Base-by-base conservation (phyloP, 2,329 filamentous ascomycete genomes). In the Ceratocystis alfenasii region DNA sequence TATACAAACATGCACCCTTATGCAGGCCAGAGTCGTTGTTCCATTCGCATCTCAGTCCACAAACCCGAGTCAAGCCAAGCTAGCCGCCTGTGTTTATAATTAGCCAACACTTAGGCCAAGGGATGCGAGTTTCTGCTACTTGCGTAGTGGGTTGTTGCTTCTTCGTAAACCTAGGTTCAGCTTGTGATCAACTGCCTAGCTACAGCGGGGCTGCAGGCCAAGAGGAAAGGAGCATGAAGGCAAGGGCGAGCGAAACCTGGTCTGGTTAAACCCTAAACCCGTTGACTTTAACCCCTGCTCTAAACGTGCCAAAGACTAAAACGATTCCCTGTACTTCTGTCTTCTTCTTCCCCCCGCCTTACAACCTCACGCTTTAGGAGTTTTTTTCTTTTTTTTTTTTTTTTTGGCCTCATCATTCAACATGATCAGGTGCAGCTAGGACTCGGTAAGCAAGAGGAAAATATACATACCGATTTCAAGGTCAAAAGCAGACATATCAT, bases 251-350 rank as follows among this genome's bases (percentile, higher is more conserved):
- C 22, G 10, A 57, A 57, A 6, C 6, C 22, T 12, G 8, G 4
- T 25, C 55, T 59, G 17, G 55, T 36, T 25, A 59, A 59, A 36
- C 55, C 55, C 55, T 59, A 59, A 17, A 0, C 36, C 55, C 55
- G 28, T 7, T n/a, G 33, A 12, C 55, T 59, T 20, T 59, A 59
- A n/a, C 55, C 55, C 53, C 55, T 59, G 55, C 33, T 59, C 17
- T 12, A 53, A 25, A 28, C 25, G 3, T 15, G 20, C 20, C 1
- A 15, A 25, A 53, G 48, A 12, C 36, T 4, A 15, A 41, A 3
- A 4, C 36, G 3, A 4, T 41, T 41, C 36, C 36, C 36, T 41
- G 36, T 53, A 25, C 22, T 10, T 25, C 22, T 25, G 12, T 53
- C 48, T 25, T 53, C n/a, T 20, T 50, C 3, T 53, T 25, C 2